phyloP scores from a whole-genome alignment of 2,329 filamentous ascomycete species.

The Xylaria sp. region DNA sequence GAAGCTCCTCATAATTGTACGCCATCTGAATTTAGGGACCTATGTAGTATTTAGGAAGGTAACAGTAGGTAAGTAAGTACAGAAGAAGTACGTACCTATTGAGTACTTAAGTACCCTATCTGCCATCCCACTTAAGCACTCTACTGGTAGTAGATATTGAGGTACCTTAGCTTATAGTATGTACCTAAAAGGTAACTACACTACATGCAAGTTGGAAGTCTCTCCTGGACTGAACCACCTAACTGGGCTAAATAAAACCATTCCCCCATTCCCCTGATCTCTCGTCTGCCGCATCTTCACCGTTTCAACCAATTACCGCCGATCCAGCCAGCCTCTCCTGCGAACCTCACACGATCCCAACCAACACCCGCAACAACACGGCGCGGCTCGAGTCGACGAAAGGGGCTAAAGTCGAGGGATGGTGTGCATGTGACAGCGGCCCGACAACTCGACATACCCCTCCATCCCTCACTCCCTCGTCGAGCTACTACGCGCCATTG shows the following conservation, averaged over 20 bases:
- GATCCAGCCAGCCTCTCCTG: slow-evolving; percentile 14
- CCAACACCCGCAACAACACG: slow-evolving; percentile 21
- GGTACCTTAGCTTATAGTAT: too few species aligned
- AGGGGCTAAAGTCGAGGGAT: slow-evolving; percentile 36
- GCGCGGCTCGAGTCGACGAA: slow-evolving; percentile 32
- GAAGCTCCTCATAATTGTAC: too few species aligned
- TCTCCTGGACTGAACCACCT: neutral
- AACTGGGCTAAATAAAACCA: neutral
- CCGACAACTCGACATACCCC: slow-evolving; percentile 27
- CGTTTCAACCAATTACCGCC: slow-evolving; percentile 12
- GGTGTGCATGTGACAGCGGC: slow-evolving; percentile 43
- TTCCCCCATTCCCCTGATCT: too few species aligned
- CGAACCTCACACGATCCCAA: slow-evolving; percentile 19
- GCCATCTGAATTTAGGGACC: too few species aligned
- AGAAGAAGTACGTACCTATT: too few species aligned
- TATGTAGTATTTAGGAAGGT: too few species aligned
- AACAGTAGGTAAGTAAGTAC: too few species aligned
- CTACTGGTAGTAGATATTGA: too few species aligned
- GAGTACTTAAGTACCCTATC: too few species aligned
- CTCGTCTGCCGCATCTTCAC: neutral
- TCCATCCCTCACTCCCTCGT: slow-evolving; percentile 37
- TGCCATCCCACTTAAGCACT: too few species aligned
- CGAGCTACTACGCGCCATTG: slow-evolving; percentile 37
- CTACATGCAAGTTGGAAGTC: too few species aligned
- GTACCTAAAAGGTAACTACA: too few species aligned